Evolutionary conservation across 306 rosid genomes (phyloP), one percentile per base, ranked within the genome.

Genomic region (Quercus suber): DNA sequence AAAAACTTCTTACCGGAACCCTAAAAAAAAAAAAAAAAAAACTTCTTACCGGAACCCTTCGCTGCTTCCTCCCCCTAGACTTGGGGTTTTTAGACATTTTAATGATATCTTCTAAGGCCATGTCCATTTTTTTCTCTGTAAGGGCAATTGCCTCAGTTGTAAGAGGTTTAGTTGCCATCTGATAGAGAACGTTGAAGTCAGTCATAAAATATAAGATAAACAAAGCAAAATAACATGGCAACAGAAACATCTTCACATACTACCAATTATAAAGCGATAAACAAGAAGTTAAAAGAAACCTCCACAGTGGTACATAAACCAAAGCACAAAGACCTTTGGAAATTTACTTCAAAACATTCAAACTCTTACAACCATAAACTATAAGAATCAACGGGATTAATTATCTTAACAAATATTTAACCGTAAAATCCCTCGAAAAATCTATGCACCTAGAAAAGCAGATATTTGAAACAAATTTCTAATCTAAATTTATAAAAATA

Each of bases 91-190:
- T 96, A 5, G 96, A 77, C 96, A 96, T 87, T 75, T 92, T 90
- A 79, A 96, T 96, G 18, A 96, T 96, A 53, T 90, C 98, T 63
- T 96, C 99, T 80, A 96, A 68, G 9, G 96, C 78, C 99, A 96
- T 96, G 84, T 91, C 96, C 98, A 96, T 90, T 88, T 96, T 96
- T 94, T 96, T 93, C 90, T 93, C 99, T 5, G 99, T 93, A 31
- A 93, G 88, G 11, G 98, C 99, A 82, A 96, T 88, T 1, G 95
- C 86, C 80, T 90, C 87, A 0, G 89, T 87, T 27, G 92, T 85
- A 73, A 89, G 91, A 37, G 98, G 97, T 81, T 93, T 93, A 5
- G 94, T 76, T 58, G 86, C 94, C 99, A 96, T 96, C 94, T 91
- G 82, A 27, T 1, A 76, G 31, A 21, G 65, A 15, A 69, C 55